Evolutionary conservation across 352 stramenopile genomes (phyloP), one percentile per base, ranked within the genome.

Genomic region (Pythium dissimile): DNA sequence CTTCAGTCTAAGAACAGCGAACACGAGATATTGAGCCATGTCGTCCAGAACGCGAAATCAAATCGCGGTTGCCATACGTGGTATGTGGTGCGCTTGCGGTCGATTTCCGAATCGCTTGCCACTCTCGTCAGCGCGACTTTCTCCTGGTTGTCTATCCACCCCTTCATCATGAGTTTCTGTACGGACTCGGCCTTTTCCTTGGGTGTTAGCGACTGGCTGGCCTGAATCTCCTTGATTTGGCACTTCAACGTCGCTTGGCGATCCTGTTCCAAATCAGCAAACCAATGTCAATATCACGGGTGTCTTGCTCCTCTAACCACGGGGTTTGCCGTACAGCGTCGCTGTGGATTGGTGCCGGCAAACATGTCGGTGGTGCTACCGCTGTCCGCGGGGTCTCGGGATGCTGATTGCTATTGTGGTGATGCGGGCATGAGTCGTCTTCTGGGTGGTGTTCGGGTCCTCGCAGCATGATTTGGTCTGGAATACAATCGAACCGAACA

Each of bases 161-260:
- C 62, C 64, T 92, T 84, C 82, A 92, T 94, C 84, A 94, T 94
- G 28, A 94, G 73, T 28, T 87, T 86, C 53, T 94, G 81, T 34
- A 94, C 77, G 10, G 73, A 88, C 45, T 92, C 79, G 20, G 81
- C 81, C 54, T 94, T 94, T 66, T 91, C 78, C 59, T 91, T 89
- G 13, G 80, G 80, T 1, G 80, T 91, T 7, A 94, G 58, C 30
- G 79, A 85, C 23, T 75, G 83, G 50, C 78, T 89, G 24, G 82
- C 77, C 50, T 94, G 82, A 53, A 94, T 92, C 56, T 91, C 61
- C 0, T 78, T 72, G 57, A 94, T 94, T 43, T 89, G 78, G 4
- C 67, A 69, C 61, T 94, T 92, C 37, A 94, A 30, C 13, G 68
- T 46, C 3, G 74, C 66, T 56, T 87, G 79, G 20, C 59, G 73